Base-by-base conservation (phyloP, 768 basidiomycete species). In the Tricholoma hemisulphureum region DNA sequence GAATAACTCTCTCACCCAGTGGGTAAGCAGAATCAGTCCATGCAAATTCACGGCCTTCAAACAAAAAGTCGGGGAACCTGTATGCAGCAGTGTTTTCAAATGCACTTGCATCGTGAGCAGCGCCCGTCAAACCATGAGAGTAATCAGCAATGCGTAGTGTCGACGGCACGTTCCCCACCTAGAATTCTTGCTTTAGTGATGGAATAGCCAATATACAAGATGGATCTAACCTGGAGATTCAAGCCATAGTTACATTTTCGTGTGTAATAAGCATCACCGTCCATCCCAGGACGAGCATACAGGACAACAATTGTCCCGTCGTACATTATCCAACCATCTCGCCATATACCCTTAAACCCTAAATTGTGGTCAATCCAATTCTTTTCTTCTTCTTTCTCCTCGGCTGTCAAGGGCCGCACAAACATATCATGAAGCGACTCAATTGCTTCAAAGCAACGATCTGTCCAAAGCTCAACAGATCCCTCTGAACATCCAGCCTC, bases 181-280 rank as follows among this genome's bases (percentile, higher is more conserved):
- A 9, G 60, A 61, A 68, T 66, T 6, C 58, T 39, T 13, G 66
- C 59, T 51, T 64, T 68, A 11, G 65, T 58, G n/a, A 61, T 52
- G 16, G 37, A 49, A 52, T 63, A 58, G 49, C 59, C 59, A 53
- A 63, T 53, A 59, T 60, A 41, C n/a, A 14, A 16, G 35, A 13
- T 35, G 6, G 2, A 23, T 32, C 11, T 7, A 7, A 71, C 72
- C 66, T 71, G 69, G 24, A 71, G 51, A 55, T 69, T 71, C 14
- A 74, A 41, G 2, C 67, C 75, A 67, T 76, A 74, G 51, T 72
- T 75, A 4, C 51, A 51, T 55, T 75, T 75, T 6, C 71, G 56
- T 4, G 73, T 71, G 48, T 63, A 75, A 50, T 75, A 76, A 16
- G 66, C 70, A 61, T 73, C 70, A 11, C 74, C 71, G 56, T 75